These are phyloP conservation scores for Carex kokanica DNA, from an alignment of 176 grass and related monocot genomes.

Conservation along the genomic window DNA sequence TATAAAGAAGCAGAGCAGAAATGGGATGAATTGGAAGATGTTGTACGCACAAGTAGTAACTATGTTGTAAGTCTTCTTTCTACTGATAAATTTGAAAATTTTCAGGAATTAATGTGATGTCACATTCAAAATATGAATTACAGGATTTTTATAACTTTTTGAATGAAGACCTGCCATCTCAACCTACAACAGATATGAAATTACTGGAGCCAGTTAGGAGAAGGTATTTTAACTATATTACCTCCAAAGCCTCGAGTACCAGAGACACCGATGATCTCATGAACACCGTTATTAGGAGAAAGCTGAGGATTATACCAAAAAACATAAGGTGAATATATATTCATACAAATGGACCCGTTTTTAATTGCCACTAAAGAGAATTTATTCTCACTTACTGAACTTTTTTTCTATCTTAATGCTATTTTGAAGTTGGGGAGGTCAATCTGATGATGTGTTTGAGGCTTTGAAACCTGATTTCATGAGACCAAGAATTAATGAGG, in stretches of 20 bases:
- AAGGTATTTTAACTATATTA: slow-evolving; percentile 47
- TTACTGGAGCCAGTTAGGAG: slow-evolving; percentile 28
- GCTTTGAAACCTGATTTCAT: slow-evolving; percentile 57
- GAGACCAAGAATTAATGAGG: slow-evolving; percentile 76
- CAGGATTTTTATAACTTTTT: slow-evolving; percentile 90
- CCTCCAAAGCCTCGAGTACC: slow-evolving; percentile 28
- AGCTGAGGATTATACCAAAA: slow-evolving; percentile 69
- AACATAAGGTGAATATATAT: slow-evolving; percentile 33
- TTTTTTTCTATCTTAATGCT: not conserved
- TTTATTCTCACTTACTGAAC: not conserved
- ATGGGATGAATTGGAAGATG: slow-evolving; percentile 48
- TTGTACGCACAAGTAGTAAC: slow-evolving; percentile 37
- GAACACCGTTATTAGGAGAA: slow-evolving; percentile 64
- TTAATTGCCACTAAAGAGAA: not conserved
- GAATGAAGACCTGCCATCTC: slow-evolving; percentile 34
- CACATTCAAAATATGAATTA: not conserved
- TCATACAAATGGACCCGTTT: not conserved
- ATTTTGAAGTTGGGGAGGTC: slow-evolving; percentile 51
- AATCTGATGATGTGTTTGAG: slow-evolving; percentile 48
- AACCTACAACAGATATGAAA: not conserved
- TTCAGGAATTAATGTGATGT: not conserved
- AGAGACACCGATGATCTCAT: slow-evolving; percentile 41
- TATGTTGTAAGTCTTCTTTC: slow-evolving; percentile 34
- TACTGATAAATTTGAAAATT: not conserved
- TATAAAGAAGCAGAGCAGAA: slow-evolving; percentile 43